Evolutionary conservation across 2,329 filamentous ascomycete genomes (phyloP).

Genomic region (Ascochyta viciae-villosae): DNA sequence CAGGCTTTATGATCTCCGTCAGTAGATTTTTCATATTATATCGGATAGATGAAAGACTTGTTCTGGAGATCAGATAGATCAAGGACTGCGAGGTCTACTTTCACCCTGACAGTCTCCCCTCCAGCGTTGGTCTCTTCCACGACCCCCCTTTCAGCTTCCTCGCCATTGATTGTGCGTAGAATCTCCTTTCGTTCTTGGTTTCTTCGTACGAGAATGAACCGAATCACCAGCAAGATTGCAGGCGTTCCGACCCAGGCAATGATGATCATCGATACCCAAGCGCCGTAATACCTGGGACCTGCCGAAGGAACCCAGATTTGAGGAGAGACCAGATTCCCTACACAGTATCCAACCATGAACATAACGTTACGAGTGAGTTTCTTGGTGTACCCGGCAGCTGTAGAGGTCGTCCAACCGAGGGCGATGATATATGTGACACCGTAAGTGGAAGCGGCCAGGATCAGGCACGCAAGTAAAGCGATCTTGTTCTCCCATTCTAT

Average conservation of each 20-base stretch:
- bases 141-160: no score
- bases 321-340: constrained; percentile 3
- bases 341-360: constrained; percentile 3
- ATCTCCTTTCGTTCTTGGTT: background rate
- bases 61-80: constrained; percentile 5
- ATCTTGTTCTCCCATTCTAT: no score
- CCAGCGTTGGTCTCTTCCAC: background rate
- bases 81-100: constrained; percentile 1
- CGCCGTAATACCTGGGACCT: background rate
- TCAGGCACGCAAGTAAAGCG: no score
- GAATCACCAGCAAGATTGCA: background rate
- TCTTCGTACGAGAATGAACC: background rate
- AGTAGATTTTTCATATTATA: background rate
- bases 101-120: background rate
- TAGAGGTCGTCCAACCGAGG: constrained; percentile 1
- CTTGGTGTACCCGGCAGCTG: constrained; percentile 2
- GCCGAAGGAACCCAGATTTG: constrained; percentile 2
- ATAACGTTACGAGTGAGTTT: constrained; percentile 3
- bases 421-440: background rate
- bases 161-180: no score
- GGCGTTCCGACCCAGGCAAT: constrained; percentile 3
- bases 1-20: no score
- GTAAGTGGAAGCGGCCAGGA: background rate
- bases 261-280: constrained; percentile 1
- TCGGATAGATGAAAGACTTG: constrained; percentile 1